phyloP scores from a whole-genome alignment of 2,329 filamentous ascomycete genomes.

The Ascochyta lentis region DNA sequence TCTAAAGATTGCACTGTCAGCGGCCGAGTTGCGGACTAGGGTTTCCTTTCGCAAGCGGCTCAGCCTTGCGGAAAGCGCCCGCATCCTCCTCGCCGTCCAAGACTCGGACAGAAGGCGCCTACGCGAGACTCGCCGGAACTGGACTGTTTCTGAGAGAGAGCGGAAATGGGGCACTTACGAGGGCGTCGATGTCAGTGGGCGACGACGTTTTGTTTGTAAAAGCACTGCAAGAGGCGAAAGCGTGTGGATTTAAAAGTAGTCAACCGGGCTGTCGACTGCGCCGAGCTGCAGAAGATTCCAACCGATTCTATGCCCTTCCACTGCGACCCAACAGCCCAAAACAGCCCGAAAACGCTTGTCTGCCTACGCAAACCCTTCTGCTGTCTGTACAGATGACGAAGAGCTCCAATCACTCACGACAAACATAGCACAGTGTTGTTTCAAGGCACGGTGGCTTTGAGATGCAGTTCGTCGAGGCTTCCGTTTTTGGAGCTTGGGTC shows the following conservation, averaged over 20 bases:
- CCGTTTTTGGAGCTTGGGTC: slow-evolving; percentile 2
- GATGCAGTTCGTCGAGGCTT: slow-evolving; percentile 8
- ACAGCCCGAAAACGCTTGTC: slow-evolving; percentile 16
- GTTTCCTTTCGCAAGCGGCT: slow-evolving; percentile 24
- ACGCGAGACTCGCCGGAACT: slow-evolving; percentile 25
- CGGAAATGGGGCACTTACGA: slow-evolving; percentile 9
- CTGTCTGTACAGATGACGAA: neutral
- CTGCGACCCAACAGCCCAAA: slow-evolving; percentile 37
- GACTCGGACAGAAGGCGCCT: slow-evolving; percentile 21
- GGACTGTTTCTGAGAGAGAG: slow-evolving; percentile 2
- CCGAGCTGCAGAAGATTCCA: slow-evolving; percentile 47
- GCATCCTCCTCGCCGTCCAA: slow-evolving; percentile 14
- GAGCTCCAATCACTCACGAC: neutral
- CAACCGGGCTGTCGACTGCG: slow-evolving; percentile 42
- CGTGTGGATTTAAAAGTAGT: slow-evolving; percentile 44
- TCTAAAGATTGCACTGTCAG: slow-evolving; percentile 24
- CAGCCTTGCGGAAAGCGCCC: slow-evolving; percentile 26
- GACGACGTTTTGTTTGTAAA: slow-evolving; percentile 15
- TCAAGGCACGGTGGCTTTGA: neutral
- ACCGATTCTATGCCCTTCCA: slow-evolving; percentile 45
- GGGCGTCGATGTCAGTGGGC: slow-evolving; percentile 8
- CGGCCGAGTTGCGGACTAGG: slow-evolving; percentile 14
- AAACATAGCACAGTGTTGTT: neutral
- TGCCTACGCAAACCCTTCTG: slow-evolving; percentile 21
- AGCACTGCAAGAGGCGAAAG: slow-evolving; percentile 21